These are phyloP conservation scores for Colletotrichum magnum DNA, from an alignment of 2,329 filamentous ascomycete species.

Conservation along the genomic window DNA sequence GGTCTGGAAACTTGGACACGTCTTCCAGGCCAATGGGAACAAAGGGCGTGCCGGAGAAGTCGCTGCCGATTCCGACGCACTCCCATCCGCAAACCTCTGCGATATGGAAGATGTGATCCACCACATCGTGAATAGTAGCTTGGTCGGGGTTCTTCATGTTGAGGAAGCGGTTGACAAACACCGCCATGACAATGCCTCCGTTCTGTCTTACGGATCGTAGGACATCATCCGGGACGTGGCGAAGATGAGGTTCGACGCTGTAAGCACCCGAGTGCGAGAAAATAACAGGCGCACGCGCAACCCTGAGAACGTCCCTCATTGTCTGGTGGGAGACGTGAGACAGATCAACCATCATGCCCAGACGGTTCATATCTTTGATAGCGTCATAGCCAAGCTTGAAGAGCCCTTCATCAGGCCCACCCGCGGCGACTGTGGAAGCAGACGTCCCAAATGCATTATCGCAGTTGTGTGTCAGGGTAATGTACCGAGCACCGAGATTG, in stretches of 20 bases:
- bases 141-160: slow-evolving; percentile 49
- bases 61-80: slow-evolving; percentile 54
- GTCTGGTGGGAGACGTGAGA: slow-evolving; percentile 50
- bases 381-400: slow-evolving; percentile 46
- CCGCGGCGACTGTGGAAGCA: slow-evolving; percentile 47
- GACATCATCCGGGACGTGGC: slow-evolving; percentile 59
- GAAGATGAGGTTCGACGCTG: slow-evolving; percentile 47
- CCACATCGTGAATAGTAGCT: slow-evolving; percentile 52
- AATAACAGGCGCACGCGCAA: slow-evolving; percentile 48
- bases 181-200: slow-evolving; percentile 56
- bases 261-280: slow-evolving; percentile 51
- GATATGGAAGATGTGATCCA: slow-evolving; percentile 52
- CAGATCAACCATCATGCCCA: slow-evolving; percentile 53
- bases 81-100: slow-evolving; percentile 52
- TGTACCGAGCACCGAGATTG: slow-evolving; percentile 54
- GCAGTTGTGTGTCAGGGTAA: slow-evolving; percentile 54
- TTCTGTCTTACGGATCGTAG: slow-evolving; percentile 52
- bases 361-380: slow-evolving; percentile 53
- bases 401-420: slow-evolving; percentile 44
- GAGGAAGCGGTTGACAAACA: slow-evolving; percentile 53
- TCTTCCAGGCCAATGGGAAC: slow-evolving; percentile 48
- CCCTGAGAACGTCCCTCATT: slow-evolving; percentile 48
- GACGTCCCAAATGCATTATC: slow-evolving; percentile 50
- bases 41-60: slow-evolving; percentile 52
- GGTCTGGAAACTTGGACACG: slow-evolving; percentile 52